Conservation (phyloP, 441 rosid species). For the Populus hybrid region DNA sequence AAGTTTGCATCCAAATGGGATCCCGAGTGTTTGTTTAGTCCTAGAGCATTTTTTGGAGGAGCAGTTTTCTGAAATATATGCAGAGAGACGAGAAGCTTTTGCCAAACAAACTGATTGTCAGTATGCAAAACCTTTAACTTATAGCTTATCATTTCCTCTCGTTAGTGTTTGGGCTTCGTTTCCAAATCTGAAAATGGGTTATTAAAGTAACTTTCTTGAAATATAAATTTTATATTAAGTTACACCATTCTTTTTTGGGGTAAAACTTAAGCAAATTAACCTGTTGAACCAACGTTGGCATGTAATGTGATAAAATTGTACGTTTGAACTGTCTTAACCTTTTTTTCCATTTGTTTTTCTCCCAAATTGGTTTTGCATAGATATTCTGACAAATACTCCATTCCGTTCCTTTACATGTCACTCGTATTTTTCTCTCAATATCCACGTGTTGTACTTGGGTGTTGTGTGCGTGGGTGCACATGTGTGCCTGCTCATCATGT, state of each 20-base stretch:
- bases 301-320: neutral
- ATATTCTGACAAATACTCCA: no score
- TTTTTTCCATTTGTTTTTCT: no score
- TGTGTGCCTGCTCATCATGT: neutral
- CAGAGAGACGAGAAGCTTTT: conserved; percentile 12
- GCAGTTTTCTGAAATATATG: conserved; percentile 20
- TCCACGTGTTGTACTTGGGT: neutral
- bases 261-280: neutral
- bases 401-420: no score
- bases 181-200: neutral
- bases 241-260: neutral
- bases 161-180: neutral
- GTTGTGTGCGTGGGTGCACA: neutral
- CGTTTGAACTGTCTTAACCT: no score
- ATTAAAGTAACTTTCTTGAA: neutral
- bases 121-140: conserved; percentile 6
- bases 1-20: conserved; percentile 24
- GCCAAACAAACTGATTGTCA: conserved; percentile 7
- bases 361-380: no score
- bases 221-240: neutral
- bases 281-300: neutral
- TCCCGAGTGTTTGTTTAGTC: conserved; percentile 23
- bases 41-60: conserved; percentile 29
- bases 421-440: no score
- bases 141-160: neutral